A percentile compares a stretch with the other conserved stretches of the same genome.
Evolutionary conservation across 352 stramenopile genomes (phyloP).

Genomic region (Blastocystis sp.): DNA sequence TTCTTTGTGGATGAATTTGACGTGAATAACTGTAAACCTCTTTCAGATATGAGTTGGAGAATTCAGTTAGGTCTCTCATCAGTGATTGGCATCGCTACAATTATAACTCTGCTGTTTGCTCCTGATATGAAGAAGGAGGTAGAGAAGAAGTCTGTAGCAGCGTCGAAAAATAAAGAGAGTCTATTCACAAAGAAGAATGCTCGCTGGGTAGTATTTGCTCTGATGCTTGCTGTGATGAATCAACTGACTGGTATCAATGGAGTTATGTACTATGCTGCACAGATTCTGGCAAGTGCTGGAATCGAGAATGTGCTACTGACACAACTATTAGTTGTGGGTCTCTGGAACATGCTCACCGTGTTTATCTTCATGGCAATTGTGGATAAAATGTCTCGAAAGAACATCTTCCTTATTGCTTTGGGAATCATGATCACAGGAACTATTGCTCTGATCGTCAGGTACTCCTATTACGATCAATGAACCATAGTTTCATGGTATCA

Average conservation of each 20-base stretch:
- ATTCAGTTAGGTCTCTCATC: slow-evolving; percentile 22
- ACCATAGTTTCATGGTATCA: slow-evolving; percentile 3
- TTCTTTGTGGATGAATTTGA: slow-evolving; percentile 1
- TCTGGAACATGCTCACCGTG: slow-evolving; percentile 61
- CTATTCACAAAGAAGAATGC: too few relatives aligned
- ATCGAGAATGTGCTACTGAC: slow-evolving; percentile 31
- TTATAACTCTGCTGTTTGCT: slow-evolving; percentile 42
- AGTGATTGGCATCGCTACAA: background rate
- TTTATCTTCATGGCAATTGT: slow-evolving; percentile 63
- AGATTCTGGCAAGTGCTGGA: slow-evolving; percentile 33
- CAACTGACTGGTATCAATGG: slow-evolving; percentile 60
- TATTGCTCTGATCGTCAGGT: background rate
- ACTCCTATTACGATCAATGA: background rate
- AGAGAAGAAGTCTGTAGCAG: too few relatives aligned
- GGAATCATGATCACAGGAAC: slow-evolving; percentile 33
- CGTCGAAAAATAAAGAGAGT: too few relatives aligned
- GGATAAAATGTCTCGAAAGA: slow-evolving; percentile 2
- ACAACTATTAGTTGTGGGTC: slow-evolving; percentile 51
- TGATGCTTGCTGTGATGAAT: slow-evolving; percentile 62
- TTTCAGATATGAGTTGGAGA: slow-evolving; percentile 29
- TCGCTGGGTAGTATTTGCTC: slow-evolving; percentile 10
- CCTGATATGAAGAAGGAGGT: too few relatives aligned
- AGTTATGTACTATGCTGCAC: slow-evolving; percentile 47
- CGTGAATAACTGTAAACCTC: background rate
- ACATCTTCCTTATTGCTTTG: slow-evolving; percentile 42